Base-by-base conservation (phyloP, 1,284 basidiomycete species). In the Rhodotorula glutinis region DNA sequence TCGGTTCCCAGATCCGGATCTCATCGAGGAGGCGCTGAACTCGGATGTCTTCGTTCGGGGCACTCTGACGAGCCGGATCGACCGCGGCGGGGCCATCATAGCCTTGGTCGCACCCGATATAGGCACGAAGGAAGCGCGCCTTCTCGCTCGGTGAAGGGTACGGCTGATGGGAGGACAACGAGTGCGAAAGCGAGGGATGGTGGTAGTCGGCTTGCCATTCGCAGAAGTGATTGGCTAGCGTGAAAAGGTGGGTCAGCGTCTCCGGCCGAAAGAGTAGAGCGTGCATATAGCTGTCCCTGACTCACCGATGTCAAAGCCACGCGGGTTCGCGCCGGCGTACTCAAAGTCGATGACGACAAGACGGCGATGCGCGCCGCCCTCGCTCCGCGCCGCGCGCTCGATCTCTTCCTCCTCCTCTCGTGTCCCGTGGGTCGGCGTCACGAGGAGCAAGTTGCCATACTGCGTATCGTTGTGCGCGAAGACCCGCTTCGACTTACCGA, bases 321-420 rank as follows among this genome's bases (percentile, higher is more conserved):
- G 86, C 38, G 91, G 87, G 78, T 95, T 96, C 3, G 89, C 88
- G 0, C 87, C 84, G 13, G 92, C 91, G 76, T 96, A 97, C 80
- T 97, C 93, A 77, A 95, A 96, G 79, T 96, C 92, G 71, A 96
- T 90, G 46, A 96, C 91, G 76, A 94, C 90, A 74, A 94, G 87
- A 89, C 92, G 76, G 59, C 66, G 64, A 53, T 76, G 75, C 10
- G 74, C 70, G 10, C 64, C 69, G 23, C 63, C 63, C 38, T 68
- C 66, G 40, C 66, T 21, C 33, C 53, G 46, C 27, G 74, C 59
- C 29, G 40, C 53, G 5, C 60, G 64, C n/a, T 73, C 72, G n/a
- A 75, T 46, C 44, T 63, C 70, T n/a, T 70, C 49, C 47, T 73
- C 69, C 9, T 68, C 57, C 17, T 64, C 52, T 41, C 60, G 55